phyloP scores from a whole-genome alignment of 1,284 basidiomycete genomes.

The Gomphus bonarii region DNA sequence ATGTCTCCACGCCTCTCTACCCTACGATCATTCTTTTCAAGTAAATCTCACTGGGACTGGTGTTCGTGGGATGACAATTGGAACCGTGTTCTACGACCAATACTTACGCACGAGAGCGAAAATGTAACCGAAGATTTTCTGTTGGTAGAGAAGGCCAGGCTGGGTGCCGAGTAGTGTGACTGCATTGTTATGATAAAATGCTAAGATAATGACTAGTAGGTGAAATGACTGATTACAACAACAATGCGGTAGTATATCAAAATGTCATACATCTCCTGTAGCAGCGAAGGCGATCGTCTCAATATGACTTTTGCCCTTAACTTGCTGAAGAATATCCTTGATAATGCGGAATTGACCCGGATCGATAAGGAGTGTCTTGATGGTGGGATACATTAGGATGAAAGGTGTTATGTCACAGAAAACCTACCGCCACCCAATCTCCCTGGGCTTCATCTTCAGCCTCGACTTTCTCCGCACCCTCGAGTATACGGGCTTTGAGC shows the following conservation, averaged over 20 bases:
- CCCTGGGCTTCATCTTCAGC: slow-evolving; percentile 65
- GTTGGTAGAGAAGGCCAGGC: background rate
- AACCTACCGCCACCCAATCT: slow-evolving; percentile 82
- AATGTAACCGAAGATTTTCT: slow-evolving; percentile 19
- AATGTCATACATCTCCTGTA: slow-evolving; percentile 27
- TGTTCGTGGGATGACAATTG: slow-evolving; percentile 80
- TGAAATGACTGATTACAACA: background rate
- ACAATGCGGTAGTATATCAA: background rate
- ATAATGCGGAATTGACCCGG: slow-evolving; percentile 86
- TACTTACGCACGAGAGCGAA: slow-evolving; percentile 40
- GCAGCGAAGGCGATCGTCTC: slow-evolving; percentile 75
- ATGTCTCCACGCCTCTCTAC: slow-evolving; percentile 34
- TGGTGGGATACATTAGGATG: slow-evolving; percentile 9
- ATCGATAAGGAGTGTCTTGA: slow-evolving; percentile 82
- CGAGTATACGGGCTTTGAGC: slow-evolving; percentile 64
- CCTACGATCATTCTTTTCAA: slow-evolving; percentile 37
- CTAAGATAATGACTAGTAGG: background rate
- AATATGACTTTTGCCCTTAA: slow-evolving; percentile 74
- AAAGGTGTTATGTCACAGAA: background rate
- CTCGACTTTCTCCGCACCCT: slow-evolving; percentile 77
- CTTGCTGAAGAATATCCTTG: slow-evolving; percentile 85
- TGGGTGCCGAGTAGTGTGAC: background rate
- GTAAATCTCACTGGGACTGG: slow-evolving; percentile 40
- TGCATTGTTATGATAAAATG: background rate
- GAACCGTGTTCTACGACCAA: slow-evolving; percentile 54